Base-by-base conservation (phyloP, 2,329 filamentous ascomycete species). In the Westerdykella ornata region DNA sequence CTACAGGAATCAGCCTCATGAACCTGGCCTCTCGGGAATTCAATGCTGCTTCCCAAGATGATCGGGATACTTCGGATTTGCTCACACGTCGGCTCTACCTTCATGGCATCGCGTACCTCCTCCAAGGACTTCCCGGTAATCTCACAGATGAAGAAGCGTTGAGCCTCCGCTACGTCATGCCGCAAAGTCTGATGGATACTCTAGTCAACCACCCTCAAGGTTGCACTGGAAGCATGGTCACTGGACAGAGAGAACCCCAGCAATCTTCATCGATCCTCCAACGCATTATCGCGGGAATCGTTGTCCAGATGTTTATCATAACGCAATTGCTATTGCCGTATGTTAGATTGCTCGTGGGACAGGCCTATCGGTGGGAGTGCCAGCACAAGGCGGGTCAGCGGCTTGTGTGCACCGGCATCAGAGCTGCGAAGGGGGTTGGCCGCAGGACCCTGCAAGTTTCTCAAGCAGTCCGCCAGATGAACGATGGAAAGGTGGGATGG, bases 401-500 rank as follows among this genome's bases (percentile, higher is more conserved):
- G 17, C 47, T 82, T 1, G 60, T 82, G 14, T 68, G 70, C 6
- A 68, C 69, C 16, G 67, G 77, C 5, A 62, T 81, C 22, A 68
- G 70, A 35, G 69, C 75, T 2, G 74, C 76, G 3, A 74, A 80
- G 47, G 63, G 62, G 36, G 49, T 82, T 33, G 74, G 78, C 3
- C 73, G 72, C 42, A 66, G 70, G 13, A 69, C 76, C 15, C 49
- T 79, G 19, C 68, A 65, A 26, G 53, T 83, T 3, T 75, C 75
- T 8, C 72, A 73, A 8, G 71, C 74, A 0, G 67, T 85, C 3
- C 73, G 73, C 44, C 74, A 72, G 34, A 73, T 84, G 65, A 77
- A 81, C 16, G 78, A 84, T 44, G 82, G 82, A 0, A 76, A 72
- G 45, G 66, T 84, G n/a, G 80, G 81, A 0, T 72, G 78, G 46